phyloP scores from a whole-genome alignment of 1,284 basidiomycete genomes.

The Clitocybe nebularis region DNA sequence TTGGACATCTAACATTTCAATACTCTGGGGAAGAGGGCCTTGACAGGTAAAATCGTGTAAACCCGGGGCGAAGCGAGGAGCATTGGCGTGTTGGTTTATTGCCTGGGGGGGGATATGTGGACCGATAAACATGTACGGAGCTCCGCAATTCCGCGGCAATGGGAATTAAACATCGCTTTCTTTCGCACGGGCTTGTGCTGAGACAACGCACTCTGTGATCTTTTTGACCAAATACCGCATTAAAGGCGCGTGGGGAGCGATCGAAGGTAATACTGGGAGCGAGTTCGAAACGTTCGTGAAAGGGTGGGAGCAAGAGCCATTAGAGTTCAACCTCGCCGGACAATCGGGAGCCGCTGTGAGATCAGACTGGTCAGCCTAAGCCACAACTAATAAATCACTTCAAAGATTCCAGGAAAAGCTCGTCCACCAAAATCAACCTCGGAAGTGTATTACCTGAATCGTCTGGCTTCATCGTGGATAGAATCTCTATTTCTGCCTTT shows the following conservation, averaged over 20 bases:
- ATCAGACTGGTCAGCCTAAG: neutral
- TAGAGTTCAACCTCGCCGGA: neutral
- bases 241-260: constrained; percentile 17
- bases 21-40: too few species aligned
- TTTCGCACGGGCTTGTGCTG: constrained; percentile 10
- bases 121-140: constrained; percentile 5
- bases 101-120: neutral
- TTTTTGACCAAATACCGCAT: constrained; percentile 23
- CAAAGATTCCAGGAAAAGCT: too few species aligned
- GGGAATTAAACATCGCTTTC: constrained; percentile 5
- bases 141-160: constrained; percentile 9
- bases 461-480: constrained; percentile 31
- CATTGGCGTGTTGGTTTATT: too few species aligned
- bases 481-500: constrained; percentile 88
- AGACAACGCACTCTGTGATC: constrained; percentile 15
- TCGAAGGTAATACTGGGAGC: neutral
- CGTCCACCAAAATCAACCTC: neutral
- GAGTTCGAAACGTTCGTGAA: constrained; percentile 10
- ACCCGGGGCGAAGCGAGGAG: too few species aligned
- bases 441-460: constrained; percentile 3
- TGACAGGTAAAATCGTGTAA: too few species aligned
- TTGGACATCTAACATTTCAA: constrained; percentile 1
- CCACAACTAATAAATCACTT: too few species aligned
- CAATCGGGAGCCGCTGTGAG: neutral
- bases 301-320: constrained; percentile 7